A percentile compares a stretch with the other conserved stretches of the same genome.
Evolutionary conservation across 1,284 basidiomycete genomes (phyloP).

Genomic region (Ceraceosorus bombacis): DNA sequence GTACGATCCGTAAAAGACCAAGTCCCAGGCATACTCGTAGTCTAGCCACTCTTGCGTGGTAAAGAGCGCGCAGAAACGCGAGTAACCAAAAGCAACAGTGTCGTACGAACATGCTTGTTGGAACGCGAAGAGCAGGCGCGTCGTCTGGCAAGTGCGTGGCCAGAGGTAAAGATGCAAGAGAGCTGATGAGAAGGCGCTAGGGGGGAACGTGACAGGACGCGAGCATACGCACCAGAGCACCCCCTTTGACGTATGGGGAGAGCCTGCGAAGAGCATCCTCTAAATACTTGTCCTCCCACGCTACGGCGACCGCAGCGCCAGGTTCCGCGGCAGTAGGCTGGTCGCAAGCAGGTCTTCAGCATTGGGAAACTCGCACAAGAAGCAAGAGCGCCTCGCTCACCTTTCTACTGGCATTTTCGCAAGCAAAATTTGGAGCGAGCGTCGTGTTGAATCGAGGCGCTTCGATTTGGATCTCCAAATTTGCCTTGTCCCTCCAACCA

Average conservation of each 20-base stretch:
- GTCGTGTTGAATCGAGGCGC: conserved; percentile 40
- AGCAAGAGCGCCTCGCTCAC: too few relatives aligned
- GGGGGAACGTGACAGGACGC: background rate
- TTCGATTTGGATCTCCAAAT: conserved; percentile 45
- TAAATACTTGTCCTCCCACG: too few relatives aligned
- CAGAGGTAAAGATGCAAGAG: too few relatives aligned
- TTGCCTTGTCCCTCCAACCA: conserved; percentile 18
- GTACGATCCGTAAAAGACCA: conserved; percentile 53
- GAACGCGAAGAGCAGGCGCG: conserved; percentile 28
- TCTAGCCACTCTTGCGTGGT: conserved; percentile 81
- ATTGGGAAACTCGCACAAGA: too few relatives aligned
- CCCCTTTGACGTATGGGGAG: too few relatives aligned
- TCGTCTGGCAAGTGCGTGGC: background rate
- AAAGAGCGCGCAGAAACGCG: conserved; percentile 80
- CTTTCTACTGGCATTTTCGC: background rate
- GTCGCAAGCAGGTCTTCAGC: too few relatives aligned
- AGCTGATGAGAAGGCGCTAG: too few relatives aligned
- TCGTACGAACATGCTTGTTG: conserved; percentile 47
- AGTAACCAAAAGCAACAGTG: conserved; percentile 75
- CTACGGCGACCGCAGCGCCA: too few relatives aligned
- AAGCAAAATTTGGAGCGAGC: conserved; percentile 25
- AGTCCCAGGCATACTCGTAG: conserved; percentile 63
- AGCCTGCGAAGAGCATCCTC: too few relatives aligned
- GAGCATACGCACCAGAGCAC: conserved; percentile 4
- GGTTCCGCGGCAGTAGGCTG: too few relatives aligned